Conservation (phyloP, 805 yeast genomes). For the Saturnispora dispora region DNA sequence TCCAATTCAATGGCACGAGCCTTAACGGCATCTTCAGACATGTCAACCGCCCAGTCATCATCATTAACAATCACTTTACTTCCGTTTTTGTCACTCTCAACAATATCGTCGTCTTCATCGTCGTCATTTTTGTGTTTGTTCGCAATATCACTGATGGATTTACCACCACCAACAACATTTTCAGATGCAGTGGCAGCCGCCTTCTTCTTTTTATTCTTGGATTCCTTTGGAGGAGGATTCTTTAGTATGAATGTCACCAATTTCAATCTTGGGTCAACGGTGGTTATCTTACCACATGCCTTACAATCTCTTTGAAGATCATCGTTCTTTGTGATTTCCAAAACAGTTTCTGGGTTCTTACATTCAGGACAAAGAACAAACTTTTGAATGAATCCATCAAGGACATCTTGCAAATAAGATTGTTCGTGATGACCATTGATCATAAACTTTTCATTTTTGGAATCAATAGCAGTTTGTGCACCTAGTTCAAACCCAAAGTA, state of each 20-base stretch:
- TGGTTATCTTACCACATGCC: slow-evolving; percentile 91
- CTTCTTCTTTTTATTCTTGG: slow-evolving; percentile 44
- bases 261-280: slow-evolving; percentile 78
- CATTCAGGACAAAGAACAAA: slow-evolving; percentile 92
- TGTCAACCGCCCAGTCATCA: slow-evolving; percentile 96
- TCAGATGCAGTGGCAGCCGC: slow-evolving; percentile 67
- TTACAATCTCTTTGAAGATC: slow-evolving; percentile 85
- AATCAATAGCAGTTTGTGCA: slow-evolving; percentile 84
- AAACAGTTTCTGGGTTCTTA: slow-evolving; percentile 96
- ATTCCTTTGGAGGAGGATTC: slow-evolving; percentile 72
- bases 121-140: slow-evolving; percentile 29
- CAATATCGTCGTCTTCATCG: slow-evolving; percentile 26
- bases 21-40: slow-evolving; percentile 91
- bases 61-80: slow-evolving; percentile 46
- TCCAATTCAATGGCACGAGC: slow-evolving; percentile 86
- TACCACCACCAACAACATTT: slow-evolving; percentile 81
- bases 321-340: slow-evolving; percentile 67
- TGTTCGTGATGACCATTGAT: slow-evolving; percentile 95
- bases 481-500: slow-evolving; percentile 96
- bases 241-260: slow-evolving; percentile 79
- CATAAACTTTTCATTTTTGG: slow-evolving; percentile 73
- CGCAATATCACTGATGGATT: slow-evolving; percentile 70
- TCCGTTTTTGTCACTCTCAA: slow-evolving; percentile 28
- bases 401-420: slow-evolving; percentile 79
- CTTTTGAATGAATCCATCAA: slow-evolving; percentile 89